Conservation (phyloP, 257 asterid species). For the Scutellaria barbata region DNA sequence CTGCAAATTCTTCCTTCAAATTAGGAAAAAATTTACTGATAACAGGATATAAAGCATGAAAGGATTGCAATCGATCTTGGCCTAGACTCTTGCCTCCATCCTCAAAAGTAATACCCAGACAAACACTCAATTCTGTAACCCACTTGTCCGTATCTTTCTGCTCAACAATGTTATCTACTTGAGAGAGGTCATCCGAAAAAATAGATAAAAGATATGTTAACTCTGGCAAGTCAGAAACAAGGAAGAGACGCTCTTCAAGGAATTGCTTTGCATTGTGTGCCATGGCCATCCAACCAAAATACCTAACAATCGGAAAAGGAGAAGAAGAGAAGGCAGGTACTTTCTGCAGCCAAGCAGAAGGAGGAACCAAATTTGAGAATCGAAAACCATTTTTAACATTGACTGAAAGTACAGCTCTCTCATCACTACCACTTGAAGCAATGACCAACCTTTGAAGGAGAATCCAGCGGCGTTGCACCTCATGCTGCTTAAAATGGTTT, state of each 20-base stretch:
- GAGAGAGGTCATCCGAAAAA: slow-evolving; percentile 88
- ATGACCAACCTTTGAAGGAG: slow-evolving; percentile 81
- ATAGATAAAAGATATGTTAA: slow-evolving; percentile 69
- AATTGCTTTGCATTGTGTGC: slow-evolving; percentile 86
- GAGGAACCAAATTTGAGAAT: slow-evolving; percentile 84
- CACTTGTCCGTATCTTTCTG: slow-evolving; percentile 48
- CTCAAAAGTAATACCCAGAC: slow-evolving; percentile 37
- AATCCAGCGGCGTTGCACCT: slow-evolving; percentile 72
- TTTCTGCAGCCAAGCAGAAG: slow-evolving; percentile 80
- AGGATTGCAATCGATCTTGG: slow-evolving; percentile 56
- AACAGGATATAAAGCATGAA: slow-evolving; percentile 69
- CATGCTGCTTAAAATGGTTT: slow-evolving; percentile 59
- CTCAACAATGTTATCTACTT: slow-evolving; percentile 52
- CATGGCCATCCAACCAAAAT: slow-evolving; percentile 96
- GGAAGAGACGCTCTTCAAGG: slow-evolving; percentile 83
- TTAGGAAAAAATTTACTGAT: slow-evolving; percentile 77
- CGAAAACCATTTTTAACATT: slow-evolving; percentile 65
- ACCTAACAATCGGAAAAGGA: slow-evolving; percentile 77
- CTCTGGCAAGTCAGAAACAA: slow-evolving; percentile 81
- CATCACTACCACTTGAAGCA: slow-evolving; percentile 91
- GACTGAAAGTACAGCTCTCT: slow-evolving; percentile 55
- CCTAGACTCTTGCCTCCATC: slow-evolving; percentile 44
- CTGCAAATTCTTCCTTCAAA: slow-evolving; percentile 79
- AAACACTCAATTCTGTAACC: slow-evolving; percentile 45
- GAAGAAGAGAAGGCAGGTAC: slow-evolving; percentile 75